Conservation (phyloP, 2,329 filamentous ascomycete genomes). For the Chrysosporium queenslandicum region DNA sequence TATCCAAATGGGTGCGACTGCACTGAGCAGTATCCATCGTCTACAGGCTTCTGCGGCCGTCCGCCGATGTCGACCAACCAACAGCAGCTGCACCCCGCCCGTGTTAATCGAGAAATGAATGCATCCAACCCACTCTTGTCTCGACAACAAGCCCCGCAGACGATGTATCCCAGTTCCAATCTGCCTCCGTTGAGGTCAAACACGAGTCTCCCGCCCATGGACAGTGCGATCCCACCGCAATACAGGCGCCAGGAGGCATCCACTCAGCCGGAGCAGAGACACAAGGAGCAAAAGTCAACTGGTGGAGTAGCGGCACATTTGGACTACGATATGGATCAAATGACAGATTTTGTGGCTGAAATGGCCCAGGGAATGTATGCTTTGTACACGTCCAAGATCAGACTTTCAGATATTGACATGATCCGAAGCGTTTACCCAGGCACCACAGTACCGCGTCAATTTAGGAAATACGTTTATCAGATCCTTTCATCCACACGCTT, state of each 20-base stretch:
- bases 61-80: slow-evolving; percentile 28
- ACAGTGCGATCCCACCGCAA: slow-evolving; percentile 33
- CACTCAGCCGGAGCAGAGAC: slow-evolving; percentile 19
- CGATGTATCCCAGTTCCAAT: slow-evolving; percentile 30
- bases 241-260: slow-evolving; percentile 32
- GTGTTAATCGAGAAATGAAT: slow-evolving; percentile 27
- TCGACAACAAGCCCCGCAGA: slow-evolving; percentile 22
- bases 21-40: slow-evolving; percentile 37
- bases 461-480: slow-evolving; percentile 84
- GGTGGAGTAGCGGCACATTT: slow-evolving; percentile 88
- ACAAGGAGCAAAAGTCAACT: slow-evolving; percentile 56
- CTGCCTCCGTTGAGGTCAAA: slow-evolving; percentile 36
- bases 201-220: slow-evolving; percentile 34
- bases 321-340: slow-evolving; percentile 92
- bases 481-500: slow-evolving; percentile 83
- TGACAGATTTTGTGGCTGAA: slow-evolving; percentile 90
- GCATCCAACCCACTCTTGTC: slow-evolving; percentile 21
- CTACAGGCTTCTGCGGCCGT: slow-evolving; percentile 28
- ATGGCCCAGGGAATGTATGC: slow-evolving; percentile 68
- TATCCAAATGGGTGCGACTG: slow-evolving; percentile 39
- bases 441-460: slow-evolving; percentile 57
- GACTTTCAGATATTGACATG: slow-evolving; percentile 53
- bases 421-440: slow-evolving; percentile 54
- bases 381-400: slow-evolving; percentile 46
- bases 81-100: slow-evolving; percentile 25